Base-by-base conservation (phyloP, 1,284 basidiomycete genomes). In the Rhodotorula sp. region DNA sequence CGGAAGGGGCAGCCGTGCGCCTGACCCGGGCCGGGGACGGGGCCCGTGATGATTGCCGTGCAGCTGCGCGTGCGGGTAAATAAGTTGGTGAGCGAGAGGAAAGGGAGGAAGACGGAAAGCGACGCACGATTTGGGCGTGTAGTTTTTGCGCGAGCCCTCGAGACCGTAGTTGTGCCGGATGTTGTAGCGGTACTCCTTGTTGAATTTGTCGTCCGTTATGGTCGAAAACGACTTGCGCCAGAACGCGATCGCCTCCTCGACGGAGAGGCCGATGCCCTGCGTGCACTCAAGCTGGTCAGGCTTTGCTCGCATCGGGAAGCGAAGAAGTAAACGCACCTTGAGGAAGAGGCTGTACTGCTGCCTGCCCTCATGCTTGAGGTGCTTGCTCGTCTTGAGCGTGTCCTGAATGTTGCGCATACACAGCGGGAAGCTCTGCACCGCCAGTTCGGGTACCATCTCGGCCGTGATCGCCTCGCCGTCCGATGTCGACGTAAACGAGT, bases 141-240 rank as follows among this genome's bases (percentile, higher is more conserved):
- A 99, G 82, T 98, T 97, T 63, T 90, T 90, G 54, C 96, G 88
- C 80, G 90, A 91, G 15, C 97, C 97, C 81, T 99, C 97, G 56
- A 97, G 84, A 58, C 97, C 97, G 81, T 91, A 99, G 17, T 89
- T 90, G 82, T 99, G 97, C 53, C 96, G 89, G 78, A 99, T 95
- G 79, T 99, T 99, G 83, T 99, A 99, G 78, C 89, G 90, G 85
- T 98, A 91, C 80, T 97, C 92, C 82, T 99, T 99, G 84, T 94
- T 95, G 84, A 99, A 99, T 82, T 95, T 91, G 83, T 99, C 94
- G 76, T 98, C 95, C 34, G 89, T 89, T 69, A 92, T 88, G 50
- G 84, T 86, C 22, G 71, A 68, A 81, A 97, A 98, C 46, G 90
- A 90, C 78, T 90, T 90, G 66, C 93, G 86, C 97, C 97, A 99